These are phyloP conservation scores for Lactarius quietus DNA, from an alignment of 768 basidiomycete species.

Conservation along the genomic window DNA sequence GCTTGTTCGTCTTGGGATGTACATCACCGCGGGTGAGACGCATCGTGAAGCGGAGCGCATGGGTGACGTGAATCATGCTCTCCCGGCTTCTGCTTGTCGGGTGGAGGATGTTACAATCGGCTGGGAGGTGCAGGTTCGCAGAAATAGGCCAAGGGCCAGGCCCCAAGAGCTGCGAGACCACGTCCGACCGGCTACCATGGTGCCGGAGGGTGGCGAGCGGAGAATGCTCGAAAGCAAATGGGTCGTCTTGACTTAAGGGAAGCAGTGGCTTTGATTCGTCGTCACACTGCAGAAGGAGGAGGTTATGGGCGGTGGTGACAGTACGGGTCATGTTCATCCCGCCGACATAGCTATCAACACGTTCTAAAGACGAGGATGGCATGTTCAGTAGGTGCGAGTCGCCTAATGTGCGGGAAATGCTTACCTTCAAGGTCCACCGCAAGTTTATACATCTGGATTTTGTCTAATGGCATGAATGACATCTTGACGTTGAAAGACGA, in stretches of 20 bases:
- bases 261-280: slow-evolving; percentile 62
- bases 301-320: slow-evolving; percentile 56
- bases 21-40: slow-evolving; percentile 83
- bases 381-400: neutral
- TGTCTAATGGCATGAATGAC: slow-evolving; percentile 77
- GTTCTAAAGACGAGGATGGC: slow-evolving; percentile 50
- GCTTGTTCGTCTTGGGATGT: slow-evolving; percentile 60
- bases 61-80: slow-evolving; percentile 71
- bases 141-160: slow-evolving; percentile 87
- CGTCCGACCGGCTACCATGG: slow-evolving; percentile 51
- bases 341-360: slow-evolving; percentile 74
- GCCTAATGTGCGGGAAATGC: slow-evolving; percentile 26
- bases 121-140: slow-evolving; percentile 64
- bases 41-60: slow-evolving; percentile 77
- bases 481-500: slow-evolving; percentile 76
- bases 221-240: slow-evolving; percentile 58
- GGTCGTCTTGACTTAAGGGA: slow-evolving; percentile 70
- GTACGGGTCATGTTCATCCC: slow-evolving; percentile 64
- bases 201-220: slow-evolving; percentile 55
- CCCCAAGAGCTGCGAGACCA: slow-evolving; percentile 61
- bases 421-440: slow-evolving; percentile 76
- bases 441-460: slow-evolving; percentile 76
- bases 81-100: slow-evolving; percentile 78
- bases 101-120: slow-evolving; percentile 53
- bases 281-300: slow-evolving; percentile 59